Conservation (phyloP, 1,284 basidiomycete genomes). For the Psilocybe mexicana region DNA sequence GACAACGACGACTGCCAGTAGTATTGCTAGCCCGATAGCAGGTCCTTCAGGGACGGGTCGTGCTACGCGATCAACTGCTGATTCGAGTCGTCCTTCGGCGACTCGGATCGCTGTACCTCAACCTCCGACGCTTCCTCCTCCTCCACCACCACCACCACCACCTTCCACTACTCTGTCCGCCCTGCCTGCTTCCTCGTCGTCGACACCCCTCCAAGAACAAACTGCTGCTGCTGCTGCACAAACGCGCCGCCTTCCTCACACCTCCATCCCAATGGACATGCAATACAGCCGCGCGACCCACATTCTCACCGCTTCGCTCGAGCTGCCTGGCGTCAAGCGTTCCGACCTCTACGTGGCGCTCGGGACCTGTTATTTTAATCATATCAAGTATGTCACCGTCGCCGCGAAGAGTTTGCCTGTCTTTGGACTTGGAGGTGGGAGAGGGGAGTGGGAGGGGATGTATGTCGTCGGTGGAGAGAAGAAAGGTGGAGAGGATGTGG, state of each 20-base stretch:
- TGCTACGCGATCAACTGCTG: too few species aligned
- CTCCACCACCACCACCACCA: too few species aligned
- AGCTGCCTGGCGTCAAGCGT: conserved; percentile 62
- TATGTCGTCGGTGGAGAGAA: neutral
- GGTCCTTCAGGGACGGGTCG: conserved; percentile 4
- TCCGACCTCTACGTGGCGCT: conserved; percentile 53
- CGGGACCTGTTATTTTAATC: conserved; percentile 53
- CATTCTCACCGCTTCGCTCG: conserved; percentile 54
- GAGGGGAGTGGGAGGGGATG: neutral
- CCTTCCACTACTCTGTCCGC: too few species aligned
- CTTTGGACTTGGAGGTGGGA: conserved; percentile 33
- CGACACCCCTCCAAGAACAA: too few species aligned
- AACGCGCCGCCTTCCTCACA: conserved; percentile 2
- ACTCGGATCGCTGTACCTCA: too few species aligned
- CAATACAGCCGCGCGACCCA: conserved; percentile 16
- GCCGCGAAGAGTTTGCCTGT: conserved; percentile 37
- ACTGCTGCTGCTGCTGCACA: conserved; percentile 2
- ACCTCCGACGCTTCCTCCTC: too few species aligned
- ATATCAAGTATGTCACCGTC: conserved; percentile 56
- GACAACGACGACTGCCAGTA: neutral
- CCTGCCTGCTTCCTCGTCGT: too few species aligned
- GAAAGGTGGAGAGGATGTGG: neutral
- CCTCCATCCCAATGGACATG: conserved; percentile 16
- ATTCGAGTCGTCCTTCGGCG: too few species aligned
- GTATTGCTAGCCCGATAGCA: neutral